Evolutionary conservation across 495 filamentous ascomycete species (phyloP).

Genomic region (Penicillium ucsense): DNA sequence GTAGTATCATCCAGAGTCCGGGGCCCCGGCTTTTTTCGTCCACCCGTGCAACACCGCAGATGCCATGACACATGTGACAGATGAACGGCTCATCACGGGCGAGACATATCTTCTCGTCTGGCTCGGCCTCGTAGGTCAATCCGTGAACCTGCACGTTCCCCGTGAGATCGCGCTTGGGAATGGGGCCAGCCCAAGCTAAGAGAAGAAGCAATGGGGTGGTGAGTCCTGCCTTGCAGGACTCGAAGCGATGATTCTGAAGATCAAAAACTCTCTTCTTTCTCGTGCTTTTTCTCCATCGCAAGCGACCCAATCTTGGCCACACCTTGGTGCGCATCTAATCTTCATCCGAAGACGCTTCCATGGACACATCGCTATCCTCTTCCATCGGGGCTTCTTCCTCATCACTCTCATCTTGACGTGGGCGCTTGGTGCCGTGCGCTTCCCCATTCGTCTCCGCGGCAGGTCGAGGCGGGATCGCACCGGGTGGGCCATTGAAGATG

Average conservation of each 20-base stretch:
- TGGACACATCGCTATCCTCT: constrained; percentile 50
- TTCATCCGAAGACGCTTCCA: constrained; percentile 46
- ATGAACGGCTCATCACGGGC: constrained; percentile 40
- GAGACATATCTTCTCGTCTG: constrained; percentile 69
- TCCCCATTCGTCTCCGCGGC: constrained; percentile 28
- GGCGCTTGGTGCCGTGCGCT: constrained; percentile 49
- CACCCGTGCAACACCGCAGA: constrained; percentile 83
- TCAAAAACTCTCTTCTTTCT: not conserved
- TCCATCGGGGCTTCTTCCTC: constrained; percentile 67
- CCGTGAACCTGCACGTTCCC: constrained; percentile 64
- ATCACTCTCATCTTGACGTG: constrained; percentile 61
- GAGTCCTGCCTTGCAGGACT: not conserved
- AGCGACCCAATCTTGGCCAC: constrained; percentile 1
- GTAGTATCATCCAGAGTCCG: constrained; percentile 72
- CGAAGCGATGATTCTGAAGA: not conserved
- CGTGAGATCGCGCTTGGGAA: constrained; percentile 29
- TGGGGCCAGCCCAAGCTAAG: constrained; percentile 12
- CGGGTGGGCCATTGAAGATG: constrained; percentile 64
- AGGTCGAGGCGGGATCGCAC: constrained; percentile 33
- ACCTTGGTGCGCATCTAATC: constrained; percentile 22
- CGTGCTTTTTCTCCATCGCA: not conserved
- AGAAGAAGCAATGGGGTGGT: not conserved
- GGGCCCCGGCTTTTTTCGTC: constrained; percentile 66
- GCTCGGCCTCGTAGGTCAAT: constrained; percentile 66
- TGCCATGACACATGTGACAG: constrained; percentile 48